phyloP scores from a whole-genome alignment of 169 alveolate genomes.

The Plasmodium adleri region DNA sequence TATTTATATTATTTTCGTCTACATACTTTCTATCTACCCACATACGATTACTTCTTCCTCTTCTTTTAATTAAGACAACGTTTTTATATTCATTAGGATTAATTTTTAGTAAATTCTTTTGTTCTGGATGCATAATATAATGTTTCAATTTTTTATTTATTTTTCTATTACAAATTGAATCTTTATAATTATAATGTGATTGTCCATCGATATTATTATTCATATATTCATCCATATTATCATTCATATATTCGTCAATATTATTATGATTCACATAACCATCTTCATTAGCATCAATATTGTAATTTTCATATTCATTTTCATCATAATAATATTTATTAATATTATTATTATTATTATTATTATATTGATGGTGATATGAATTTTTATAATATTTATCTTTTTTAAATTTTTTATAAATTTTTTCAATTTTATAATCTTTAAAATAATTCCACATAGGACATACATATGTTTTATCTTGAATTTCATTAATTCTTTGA shows the following conservation, averaged over 20 bases:
- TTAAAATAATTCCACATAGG: slow-evolving; percentile 89
- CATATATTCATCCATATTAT: neutral
- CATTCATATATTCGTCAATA: neutral
- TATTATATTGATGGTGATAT: slow-evolving; percentile 7
- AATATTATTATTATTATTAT: neutral
- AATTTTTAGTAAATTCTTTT: slow-evolving; percentile 16
- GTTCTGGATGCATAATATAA: slow-evolving; percentile 13
- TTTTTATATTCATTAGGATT: slow-evolving; percentile 47
- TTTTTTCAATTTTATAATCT: slow-evolving; percentile 82
- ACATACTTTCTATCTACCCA: slow-evolving; percentile 72
- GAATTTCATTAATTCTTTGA: slow-evolving; percentile 86
- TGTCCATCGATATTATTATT: neutral
- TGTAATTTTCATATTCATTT: neutral
- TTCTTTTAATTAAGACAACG: slow-evolving; percentile 51
- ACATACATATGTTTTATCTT: slow-evolving; percentile 87
- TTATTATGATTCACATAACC: neutral
- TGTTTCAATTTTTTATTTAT: slow-evolving; percentile 37
- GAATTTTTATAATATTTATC: slow-evolving; percentile 62
- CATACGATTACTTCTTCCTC: slow-evolving; percentile 68
- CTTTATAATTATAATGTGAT: neutral
- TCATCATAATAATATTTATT: neutral
- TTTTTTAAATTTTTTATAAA: slow-evolving; percentile 67
- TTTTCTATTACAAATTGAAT: slow-evolving; percentile 39
- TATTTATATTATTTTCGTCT: slow-evolving; percentile 11
- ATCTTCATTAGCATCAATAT: neutral